Conservation (phyloP, 192 early-diverging fungal genomes). For the Backusella parvicylindrica region DNA sequence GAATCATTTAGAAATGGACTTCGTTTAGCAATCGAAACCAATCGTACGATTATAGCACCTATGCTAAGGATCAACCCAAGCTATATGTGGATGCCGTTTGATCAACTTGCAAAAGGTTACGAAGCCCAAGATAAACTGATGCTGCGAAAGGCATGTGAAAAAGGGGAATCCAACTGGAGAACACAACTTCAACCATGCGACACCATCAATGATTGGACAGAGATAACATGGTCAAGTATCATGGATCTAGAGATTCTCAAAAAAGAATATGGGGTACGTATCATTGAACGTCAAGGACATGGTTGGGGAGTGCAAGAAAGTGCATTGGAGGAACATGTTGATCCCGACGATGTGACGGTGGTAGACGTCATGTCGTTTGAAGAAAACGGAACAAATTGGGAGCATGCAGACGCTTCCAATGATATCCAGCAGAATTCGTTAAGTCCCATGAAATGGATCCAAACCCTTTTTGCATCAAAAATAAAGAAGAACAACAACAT, state of each 20-base stretch:
- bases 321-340: not conserved
- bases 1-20: conserved; percentile 25
- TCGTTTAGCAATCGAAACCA: conserved; percentile 18
- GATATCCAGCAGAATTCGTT: not conserved
- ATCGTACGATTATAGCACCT: conserved; percentile 21
- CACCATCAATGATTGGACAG: conserved; percentile 12
- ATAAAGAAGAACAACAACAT: not conserved
- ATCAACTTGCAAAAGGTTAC: conserved; percentile 12
- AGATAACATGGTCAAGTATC: conserved; percentile 22
- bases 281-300: conserved; percentile 17
- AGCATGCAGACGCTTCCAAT: not conserved
- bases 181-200: not conserved
- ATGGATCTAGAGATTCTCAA: conserved; percentile 13
- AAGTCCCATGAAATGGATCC: not conserved
- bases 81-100: conserved; percentile 14
- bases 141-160: not conserved
- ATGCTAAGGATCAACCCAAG: conserved; percentile 7
- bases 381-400: conserved; percentile 13
- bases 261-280: conserved; percentile 3
- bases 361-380: conserved; percentile 13
- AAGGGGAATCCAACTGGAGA: not conserved
- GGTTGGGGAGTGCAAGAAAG: not conserved
- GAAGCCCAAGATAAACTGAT: conserved; percentile 16
- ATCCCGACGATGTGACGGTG: not conserved
- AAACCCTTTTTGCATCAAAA: not conserved